Evolutionary conservation across 345 rosid genomes (phyloP), one percentile per base, ranked within the genome.

Genomic region (Jatropha curcas): DNA sequence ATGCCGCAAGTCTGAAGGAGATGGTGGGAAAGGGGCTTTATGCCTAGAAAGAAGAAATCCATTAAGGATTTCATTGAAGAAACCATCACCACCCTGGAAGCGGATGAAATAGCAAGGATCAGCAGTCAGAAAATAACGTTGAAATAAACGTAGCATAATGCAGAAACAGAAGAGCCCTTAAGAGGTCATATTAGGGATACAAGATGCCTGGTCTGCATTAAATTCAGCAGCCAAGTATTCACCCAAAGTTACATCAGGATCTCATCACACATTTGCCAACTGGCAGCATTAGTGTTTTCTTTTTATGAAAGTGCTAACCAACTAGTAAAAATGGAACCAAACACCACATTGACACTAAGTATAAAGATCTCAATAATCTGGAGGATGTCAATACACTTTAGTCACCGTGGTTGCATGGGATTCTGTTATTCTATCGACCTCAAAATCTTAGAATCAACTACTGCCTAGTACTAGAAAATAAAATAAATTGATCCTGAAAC

Each of bases 11-110:
- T 88, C 89, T 28, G 88, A 67, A 71, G 96, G 97, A 72, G 84
- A 82, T 43, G 91, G 97, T 48, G 98, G 96, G 70, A 81, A 79
- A 77, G 97, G 94, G 77, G 89, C 88, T 85, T 87, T 89, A 82
- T 87, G 89, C 80, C 97, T 77, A 55, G 86, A 79, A 74, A 84
- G 87, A 76, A 94, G 95, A 84, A 87, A 87, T 31, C 97, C 98
- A 78, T 94, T 90, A 65, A 92, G 90, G 76, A 90, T 78, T 79
- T 92, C 97, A 72, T 92, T 92, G 82, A 94, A 94, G 89, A 94
- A 94, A 45, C 97, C 98, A 85, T 90, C 98, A 55, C 98, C 97
- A 57, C 98, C 98, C 98, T 94, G 81, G 27, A 43, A 74, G 58
- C 58, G 77, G 30, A 78, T 57, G 25, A 74, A 71, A 67, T 19